phyloP scores from a whole-genome alignment of 1,284 basidiomycete genomes.

The Cutaneotrichosporon sp. region DNA sequence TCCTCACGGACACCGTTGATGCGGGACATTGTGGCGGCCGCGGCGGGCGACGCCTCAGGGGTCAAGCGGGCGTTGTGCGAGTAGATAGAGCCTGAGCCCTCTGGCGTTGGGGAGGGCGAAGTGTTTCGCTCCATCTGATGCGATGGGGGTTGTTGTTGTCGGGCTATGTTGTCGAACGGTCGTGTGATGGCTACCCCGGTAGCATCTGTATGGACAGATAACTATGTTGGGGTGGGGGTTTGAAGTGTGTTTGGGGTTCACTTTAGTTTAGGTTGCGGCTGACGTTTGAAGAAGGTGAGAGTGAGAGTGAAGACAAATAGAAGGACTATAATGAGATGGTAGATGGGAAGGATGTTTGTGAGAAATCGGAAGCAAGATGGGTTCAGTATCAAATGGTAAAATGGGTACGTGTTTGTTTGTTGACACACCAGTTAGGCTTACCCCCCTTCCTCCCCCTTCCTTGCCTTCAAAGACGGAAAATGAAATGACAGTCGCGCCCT shows the following conservation, averaged over 20 bases:
- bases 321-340: no score
- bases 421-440: background rate
- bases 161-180: background rate
- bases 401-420: constrained; percentile 3
- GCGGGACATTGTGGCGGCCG: constrained; percentile 11
- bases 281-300: background rate
- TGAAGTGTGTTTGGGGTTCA: background rate
- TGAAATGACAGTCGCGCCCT: constrained; percentile 5
- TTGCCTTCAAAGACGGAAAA: background rate
- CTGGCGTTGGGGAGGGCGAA: background rate
- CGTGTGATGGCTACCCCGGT: background rate
- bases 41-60: constrained; percentile 8
- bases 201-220: background rate
- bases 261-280: background rate
- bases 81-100: constrained; percentile 40
- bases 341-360: no score
- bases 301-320: background rate
- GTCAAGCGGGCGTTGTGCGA: constrained; percentile 44
- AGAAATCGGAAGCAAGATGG: no score
- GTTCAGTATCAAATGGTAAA: background rate
- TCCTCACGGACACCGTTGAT: constrained; percentile 27
- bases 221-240: background rate
- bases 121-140: background rate
- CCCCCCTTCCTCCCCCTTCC: no score
- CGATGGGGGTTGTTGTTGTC: constrained; percentile 6